These are phyloP conservation scores for Annulohypoxylon stygium DNA, from an alignment of 495 filamentous ascomycete genomes.

Conservation along the genomic window DNA sequence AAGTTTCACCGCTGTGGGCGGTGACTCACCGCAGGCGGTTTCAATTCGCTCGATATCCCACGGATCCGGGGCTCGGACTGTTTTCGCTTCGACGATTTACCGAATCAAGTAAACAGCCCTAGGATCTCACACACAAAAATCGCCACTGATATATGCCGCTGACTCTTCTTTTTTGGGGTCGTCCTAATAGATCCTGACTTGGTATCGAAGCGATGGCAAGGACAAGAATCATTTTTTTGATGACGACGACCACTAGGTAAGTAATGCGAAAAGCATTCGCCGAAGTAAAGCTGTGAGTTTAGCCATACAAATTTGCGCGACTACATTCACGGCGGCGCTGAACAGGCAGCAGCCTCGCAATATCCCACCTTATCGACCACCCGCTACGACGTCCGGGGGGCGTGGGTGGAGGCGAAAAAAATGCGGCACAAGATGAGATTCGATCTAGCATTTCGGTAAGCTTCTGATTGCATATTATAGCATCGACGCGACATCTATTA, in stretches of 20 bases:
- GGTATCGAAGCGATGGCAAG: slow-evolving; percentile 24
- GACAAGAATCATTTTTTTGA: slow-evolving; percentile 12
- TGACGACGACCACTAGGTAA: slow-evolving; percentile 17
- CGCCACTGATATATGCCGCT: slow-evolving; percentile 26
- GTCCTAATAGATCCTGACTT: background rate
- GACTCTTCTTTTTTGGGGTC: slow-evolving; percentile 15
- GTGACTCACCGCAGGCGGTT: slow-evolving; percentile 42
- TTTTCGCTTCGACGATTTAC: slow-evolving; percentile 24
- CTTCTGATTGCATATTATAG: slow-evolving; percentile 14
- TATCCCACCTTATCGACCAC: slow-evolving; percentile 1
- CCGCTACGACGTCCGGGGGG: slow-evolving; percentile 30
- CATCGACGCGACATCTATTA: slow-evolving; percentile 24
- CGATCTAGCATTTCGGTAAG: slow-evolving; percentile 25
- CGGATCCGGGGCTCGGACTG: slow-evolving; percentile 20
- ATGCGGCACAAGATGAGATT: slow-evolving; percentile 17
- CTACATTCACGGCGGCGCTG: slow-evolving; percentile 25
- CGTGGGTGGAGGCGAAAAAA: slow-evolving; percentile 4
- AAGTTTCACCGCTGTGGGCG: slow-evolving; percentile 32
- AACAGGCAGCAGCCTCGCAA: slow-evolving; percentile 47
- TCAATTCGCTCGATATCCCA: slow-evolving; percentile 31
- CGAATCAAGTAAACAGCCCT: slow-evolving; percentile 32
- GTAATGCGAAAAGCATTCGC: slow-evolving; percentile 12
- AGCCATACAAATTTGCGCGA: slow-evolving; percentile 24
- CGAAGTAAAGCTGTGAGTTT: slow-evolving; percentile 18
- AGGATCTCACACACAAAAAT: slow-evolving; percentile 26